Conservation (phyloP, 1,284 basidiomycete genomes). For the Ustilago shanxiensis region DNA sequence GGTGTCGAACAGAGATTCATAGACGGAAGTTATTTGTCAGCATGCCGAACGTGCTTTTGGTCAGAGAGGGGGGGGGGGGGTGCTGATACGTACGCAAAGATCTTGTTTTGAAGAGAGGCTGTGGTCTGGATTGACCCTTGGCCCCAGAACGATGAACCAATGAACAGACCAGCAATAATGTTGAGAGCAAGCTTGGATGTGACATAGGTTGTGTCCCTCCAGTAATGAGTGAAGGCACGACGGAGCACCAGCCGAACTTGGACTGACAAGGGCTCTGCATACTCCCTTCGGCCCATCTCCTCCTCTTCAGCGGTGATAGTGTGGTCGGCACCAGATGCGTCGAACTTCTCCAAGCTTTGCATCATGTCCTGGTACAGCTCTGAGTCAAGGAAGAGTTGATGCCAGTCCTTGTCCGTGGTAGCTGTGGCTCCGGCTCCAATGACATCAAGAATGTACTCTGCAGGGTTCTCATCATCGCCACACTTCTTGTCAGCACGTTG, state of each 20-base stretch:
- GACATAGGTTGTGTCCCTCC: constrained; percentile 64
- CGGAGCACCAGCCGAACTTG: constrained; percentile 61
- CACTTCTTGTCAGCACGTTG: constrained; percentile 74
- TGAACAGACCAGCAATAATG: constrained; percentile 74
- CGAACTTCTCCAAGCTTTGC: constrained; percentile 27
- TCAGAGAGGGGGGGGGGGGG: no score
- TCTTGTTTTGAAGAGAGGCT: constrained; percentile 77
- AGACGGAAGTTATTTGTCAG: no score
- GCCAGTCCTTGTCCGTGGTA: constrained; percentile 62
- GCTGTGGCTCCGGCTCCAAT: constrained; percentile 65
- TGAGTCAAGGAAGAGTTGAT: constrained; percentile 56
- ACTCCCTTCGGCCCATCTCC: constrained; percentile 62
- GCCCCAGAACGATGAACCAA: constrained; percentile 72
- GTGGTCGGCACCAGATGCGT: constrained; percentile 12
- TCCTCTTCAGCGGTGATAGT: constrained; percentile 35
- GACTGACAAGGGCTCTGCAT: constrained; percentile 53
- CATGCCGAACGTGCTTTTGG: no score
- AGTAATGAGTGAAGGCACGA: constrained; percentile 65
- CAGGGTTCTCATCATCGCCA: constrained; percentile 54
- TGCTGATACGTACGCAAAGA: constrained; percentile 75
- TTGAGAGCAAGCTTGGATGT: constrained; percentile 72
- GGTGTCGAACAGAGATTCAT: background rate
- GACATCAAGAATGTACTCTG: constrained; percentile 66
- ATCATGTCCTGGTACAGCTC: constrained; percentile 42
- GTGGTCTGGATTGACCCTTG: constrained; percentile 48